A percentile compares a stretch with the other conserved stretches of the same genome.
Evolutionary conservation across 2,329 filamentous ascomycete species (phyloP).

Genomic region (Diaporthe australafricana): DNA sequence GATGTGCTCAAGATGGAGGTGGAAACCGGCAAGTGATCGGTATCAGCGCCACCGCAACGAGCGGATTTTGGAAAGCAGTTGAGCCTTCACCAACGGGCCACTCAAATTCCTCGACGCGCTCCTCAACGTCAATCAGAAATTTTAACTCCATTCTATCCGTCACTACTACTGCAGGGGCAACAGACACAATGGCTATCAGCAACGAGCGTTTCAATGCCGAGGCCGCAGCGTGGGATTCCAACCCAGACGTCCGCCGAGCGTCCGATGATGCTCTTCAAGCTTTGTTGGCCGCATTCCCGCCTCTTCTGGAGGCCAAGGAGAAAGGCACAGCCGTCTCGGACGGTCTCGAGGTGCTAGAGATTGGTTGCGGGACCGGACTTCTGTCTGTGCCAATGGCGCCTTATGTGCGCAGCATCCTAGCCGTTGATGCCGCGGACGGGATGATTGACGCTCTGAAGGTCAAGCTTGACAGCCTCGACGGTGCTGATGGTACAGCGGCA

Average conservation of each 20-base stretch:
- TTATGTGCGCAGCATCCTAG: slow-evolving; percentile 58
- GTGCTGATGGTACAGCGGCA: background rate
- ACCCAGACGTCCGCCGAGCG: slow-evolving; percentile 60
- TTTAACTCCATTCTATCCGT: no score
- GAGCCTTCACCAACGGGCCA: no score
- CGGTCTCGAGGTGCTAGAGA: slow-evolving; percentile 62
- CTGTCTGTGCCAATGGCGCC: slow-evolving; percentile 63
- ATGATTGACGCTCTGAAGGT: slow-evolving; percentile 64
- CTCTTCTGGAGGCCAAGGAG: background rate
- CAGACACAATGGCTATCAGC: background rate
- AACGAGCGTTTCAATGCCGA: slow-evolving; percentile 66
- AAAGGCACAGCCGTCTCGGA: slow-evolving; percentile 31
- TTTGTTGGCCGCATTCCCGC: slow-evolving; percentile 48
- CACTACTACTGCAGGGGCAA: no score
- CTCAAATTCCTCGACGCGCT: no score
- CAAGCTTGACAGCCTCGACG: slow-evolving; percentile 52
- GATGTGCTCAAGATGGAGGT: no score
- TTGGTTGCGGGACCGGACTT: slow-evolving; percentile 68
- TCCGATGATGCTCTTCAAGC: slow-evolving; percentile 57
- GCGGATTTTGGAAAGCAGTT: no score
- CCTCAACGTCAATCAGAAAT: no score
- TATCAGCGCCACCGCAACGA: no score
- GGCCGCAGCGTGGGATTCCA: slow-evolving; percentile 65
- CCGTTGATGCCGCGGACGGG: slow-evolving; percentile 64
- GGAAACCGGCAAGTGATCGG: no score